phyloP scores from a whole-genome alignment of 2,329 filamentous ascomycete species.

The Colletotrichum limetticola region DNA sequence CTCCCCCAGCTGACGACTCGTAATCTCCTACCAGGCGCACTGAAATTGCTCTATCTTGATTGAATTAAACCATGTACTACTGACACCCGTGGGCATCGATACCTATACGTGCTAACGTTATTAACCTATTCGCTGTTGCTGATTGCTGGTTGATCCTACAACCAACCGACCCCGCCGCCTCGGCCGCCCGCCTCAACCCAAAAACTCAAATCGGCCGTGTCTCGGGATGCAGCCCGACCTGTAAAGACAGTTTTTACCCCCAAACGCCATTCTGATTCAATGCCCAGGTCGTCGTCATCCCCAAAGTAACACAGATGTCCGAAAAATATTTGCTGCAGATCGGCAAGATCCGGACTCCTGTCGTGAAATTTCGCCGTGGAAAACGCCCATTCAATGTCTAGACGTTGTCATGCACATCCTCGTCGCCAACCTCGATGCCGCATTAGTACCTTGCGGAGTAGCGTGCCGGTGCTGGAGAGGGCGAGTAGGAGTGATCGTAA shows the following conservation, averaged over 20 bases:
- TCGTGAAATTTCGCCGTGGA: not conserved
- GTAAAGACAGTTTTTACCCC: constrained; percentile 25
- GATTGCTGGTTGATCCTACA: not conserved
- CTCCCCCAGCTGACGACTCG: not conserved
- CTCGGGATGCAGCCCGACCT: not conserved
- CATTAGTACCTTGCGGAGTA: constrained; percentile 58
- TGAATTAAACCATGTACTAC: constrained; percentile 27
- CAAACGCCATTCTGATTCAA: constrained; percentile 28
- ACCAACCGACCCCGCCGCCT: not conserved
- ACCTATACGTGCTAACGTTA: constrained; percentile 11
- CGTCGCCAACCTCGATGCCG: not conserved
- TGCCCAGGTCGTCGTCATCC: constrained; percentile 10
- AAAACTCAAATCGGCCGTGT: not conserved
- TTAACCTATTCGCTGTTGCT: constrained; percentile 7
- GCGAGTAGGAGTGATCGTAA: constrained; percentile 64
- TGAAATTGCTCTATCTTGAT: constrained; percentile 4
- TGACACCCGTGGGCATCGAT: constrained; percentile 10
- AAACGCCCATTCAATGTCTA: not conserved
- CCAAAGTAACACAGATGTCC: not conserved
- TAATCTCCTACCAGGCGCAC: not conserved
- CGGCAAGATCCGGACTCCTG: not conserved
- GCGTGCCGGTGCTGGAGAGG: constrained; percentile 48
- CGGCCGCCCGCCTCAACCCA: not conserved
- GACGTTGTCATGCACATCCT: not conserved
- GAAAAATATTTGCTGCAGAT: not conserved